These are phyloP conservation scores for Martensiomyces pterosporus DNA, from an alignment of 192 early-diverging fungal species.

Conservation along the genomic window DNA sequence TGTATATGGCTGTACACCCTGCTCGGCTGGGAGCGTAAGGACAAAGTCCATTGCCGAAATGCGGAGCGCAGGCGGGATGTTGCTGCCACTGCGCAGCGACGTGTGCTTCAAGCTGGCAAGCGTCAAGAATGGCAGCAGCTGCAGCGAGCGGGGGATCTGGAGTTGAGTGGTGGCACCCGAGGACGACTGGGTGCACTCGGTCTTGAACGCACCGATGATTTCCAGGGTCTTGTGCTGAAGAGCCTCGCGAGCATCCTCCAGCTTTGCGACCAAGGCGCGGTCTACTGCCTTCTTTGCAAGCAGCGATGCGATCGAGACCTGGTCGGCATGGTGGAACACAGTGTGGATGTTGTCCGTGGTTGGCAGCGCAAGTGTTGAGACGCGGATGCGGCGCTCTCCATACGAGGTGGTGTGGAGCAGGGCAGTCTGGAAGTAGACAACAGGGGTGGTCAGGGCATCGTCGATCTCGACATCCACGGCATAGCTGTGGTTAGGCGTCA, in stretches of 20 bases:
- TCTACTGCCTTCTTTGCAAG: conserved; percentile 91
- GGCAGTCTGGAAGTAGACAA: conserved; percentile 94
- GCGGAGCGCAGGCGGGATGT: conserved; percentile 76
- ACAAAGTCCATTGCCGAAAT: conserved; percentile 74
- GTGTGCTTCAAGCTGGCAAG: conserved; percentile 80
- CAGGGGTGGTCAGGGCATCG: conserved; percentile 56
- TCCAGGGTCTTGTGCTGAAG: conserved; percentile 82
- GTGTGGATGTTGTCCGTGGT: conserved; percentile 78
- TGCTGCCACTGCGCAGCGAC: conserved; percentile 58
- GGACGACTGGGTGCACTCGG: conserved; percentile 63
- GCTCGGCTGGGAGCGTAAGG: conserved; percentile 78
- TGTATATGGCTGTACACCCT: conserved; percentile 61
- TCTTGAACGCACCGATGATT: conserved; percentile 87
- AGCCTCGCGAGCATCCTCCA: conserved; percentile 93
- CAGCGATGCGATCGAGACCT: conserved; percentile 74
- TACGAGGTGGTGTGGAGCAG: conserved; percentile 83
- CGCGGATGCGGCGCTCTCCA: conserved; percentile 92
- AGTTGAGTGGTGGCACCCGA: conserved; percentile 76
- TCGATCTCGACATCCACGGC: conserved; percentile 84
- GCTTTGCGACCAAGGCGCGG: conserved; percentile 72
- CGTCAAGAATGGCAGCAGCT: conserved; percentile 77
- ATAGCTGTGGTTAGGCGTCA: conserved; percentile 88
- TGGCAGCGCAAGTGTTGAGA: conserved; percentile 84
- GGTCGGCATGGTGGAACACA: conserved; percentile 79
- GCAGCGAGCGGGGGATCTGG: conserved; percentile 78